Evolutionary conservation across 768 basidiomycete genomes (phyloP).

Genomic region (Termitomyces sp.): DNA sequence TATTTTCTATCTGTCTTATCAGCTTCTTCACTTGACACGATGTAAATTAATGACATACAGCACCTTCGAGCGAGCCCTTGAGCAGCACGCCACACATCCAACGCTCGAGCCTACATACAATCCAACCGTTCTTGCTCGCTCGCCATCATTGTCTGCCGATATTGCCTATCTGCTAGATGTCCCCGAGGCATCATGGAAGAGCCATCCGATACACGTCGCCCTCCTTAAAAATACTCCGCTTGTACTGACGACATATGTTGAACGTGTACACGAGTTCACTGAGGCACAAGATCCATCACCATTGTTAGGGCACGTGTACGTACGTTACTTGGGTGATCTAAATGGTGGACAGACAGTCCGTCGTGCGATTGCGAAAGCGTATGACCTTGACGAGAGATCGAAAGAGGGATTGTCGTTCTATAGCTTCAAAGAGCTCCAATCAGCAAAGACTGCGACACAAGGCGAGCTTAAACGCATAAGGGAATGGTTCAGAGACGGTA

Average conservation of each 20-base stretch:
- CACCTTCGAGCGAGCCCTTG: conserved; percentile 50
- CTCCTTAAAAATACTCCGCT: conserved; percentile 40
- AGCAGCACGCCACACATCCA: conserved; percentile 54
- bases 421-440: conserved; percentile 53
- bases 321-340: conserved; percentile 76
- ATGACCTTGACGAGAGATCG: conserved; percentile 46
- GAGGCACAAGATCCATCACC: conserved; percentile 38
- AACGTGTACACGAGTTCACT: conserved; percentile 43
- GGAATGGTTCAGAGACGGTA: conserved; percentile 59
- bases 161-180: conserved; percentile 56
- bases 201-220: conserved; percentile 46
- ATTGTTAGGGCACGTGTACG: conserved; percentile 74
- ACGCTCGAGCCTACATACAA: conserved; percentile 66
- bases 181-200: conserved; percentile 45
- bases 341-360: conserved; percentile 73
- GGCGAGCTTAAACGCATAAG: conserved; percentile 71
- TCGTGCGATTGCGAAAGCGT: conserved; percentile 57
- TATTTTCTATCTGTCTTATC: too few relatives aligned
- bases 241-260: conserved; percentile 45
- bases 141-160: conserved; percentile 54
- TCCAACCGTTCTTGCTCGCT: conserved; percentile 58
- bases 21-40: too few relatives aligned
- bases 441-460: conserved; percentile 36
- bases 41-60: conserved; percentile 21
- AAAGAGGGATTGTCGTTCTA: conserved; percentile 62